Evolutionary conservation across 306 rosid genomes (phyloP).

Genomic region (Sindora glabra): DNA sequence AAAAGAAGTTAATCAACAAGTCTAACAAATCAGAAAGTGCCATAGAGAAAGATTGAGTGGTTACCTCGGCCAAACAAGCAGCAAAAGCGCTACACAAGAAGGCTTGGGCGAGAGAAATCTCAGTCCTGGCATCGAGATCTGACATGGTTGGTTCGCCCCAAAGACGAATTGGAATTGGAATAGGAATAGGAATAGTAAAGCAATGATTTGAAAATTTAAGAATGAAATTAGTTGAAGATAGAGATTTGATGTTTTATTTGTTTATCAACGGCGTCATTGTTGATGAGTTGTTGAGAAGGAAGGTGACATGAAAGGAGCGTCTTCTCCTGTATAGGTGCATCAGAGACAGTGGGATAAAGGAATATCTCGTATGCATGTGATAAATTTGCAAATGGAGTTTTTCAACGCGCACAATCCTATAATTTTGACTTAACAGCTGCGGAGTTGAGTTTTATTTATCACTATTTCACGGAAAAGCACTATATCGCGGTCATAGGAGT

Average conservation of each 20-base stretch:
- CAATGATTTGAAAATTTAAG: too few species aligned
- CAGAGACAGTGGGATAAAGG: too few species aligned
- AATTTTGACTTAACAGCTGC: too few species aligned
- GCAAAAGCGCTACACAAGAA: constrained; percentile 92
- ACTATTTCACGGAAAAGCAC: too few species aligned
- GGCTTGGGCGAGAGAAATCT: constrained; percentile 59
- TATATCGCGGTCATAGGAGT: too few species aligned
- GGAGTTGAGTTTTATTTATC: too few species aligned
- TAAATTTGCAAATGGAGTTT: too few species aligned
- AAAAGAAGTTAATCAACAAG: background rate
- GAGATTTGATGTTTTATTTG: background rate
- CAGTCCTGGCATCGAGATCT: constrained; percentile 62
- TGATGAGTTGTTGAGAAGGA: constrained; percentile 20
- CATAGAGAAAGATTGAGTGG: background rate
- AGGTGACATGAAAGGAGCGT: constrained; percentile 9
- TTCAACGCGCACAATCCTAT: too few species aligned
- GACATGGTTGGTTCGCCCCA: constrained; percentile 39
- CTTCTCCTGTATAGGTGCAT: too few species aligned
- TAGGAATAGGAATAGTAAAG: background rate
- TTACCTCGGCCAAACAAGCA: constrained; percentile 92
- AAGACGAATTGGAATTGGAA: constrained; percentile 1
- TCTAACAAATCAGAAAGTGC: background rate
- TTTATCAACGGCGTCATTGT: background rate
- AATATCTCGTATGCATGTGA: too few species aligned
- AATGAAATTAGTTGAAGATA: background rate